Base-by-base conservation (phyloP, 2,329 filamentous ascomycete species). In the Exophiala alcalophila region DNA sequence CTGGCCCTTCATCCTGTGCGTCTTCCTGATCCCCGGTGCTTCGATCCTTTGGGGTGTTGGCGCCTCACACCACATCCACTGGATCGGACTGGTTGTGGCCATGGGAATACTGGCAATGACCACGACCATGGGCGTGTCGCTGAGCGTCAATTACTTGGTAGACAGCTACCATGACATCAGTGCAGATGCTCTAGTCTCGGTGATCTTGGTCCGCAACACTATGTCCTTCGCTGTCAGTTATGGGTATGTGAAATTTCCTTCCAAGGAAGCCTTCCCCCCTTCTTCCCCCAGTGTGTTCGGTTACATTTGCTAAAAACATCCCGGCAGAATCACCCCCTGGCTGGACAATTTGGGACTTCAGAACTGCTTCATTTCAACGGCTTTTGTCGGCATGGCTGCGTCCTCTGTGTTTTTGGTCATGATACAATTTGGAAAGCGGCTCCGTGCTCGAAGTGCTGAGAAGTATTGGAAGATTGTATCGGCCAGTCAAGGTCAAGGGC, bases 21-120 rank as follows among this genome's bases (percentile, higher is more conserved):
- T 68, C 10, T 40, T 76, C 4, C 49, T 73, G 12, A 59, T 72
- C 3, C 70, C 72, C 0, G 64, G 59, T 5, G 65, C 64, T 0
- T 57, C 73, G 4, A 66, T 75, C 30, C 58, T 74, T 1, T 76
- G 72, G 71, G 73, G 74, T 18, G 69, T 76, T 0, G 73, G 73
- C 3, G 71, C 73, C 2, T 68, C 69, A 25, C 63, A 72, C 23
- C 50, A 62, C 3, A 53, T 75, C 9, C 72, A 74, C 28, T 72
- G 69, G 68, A 63, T 74, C 30, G 73, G 71, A 1, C 57, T 72
- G 9, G 59, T 76, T 3, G 65, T 73, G 24, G 70, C 68, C 0
- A 72, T 74, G 64, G 69, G 68, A 14, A 58, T 70, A 12, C 66
- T 74, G 16, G 69, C 66, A 0, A 52, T 63, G 30, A 67, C 65